These are phyloP conservation scores for Hibiscus mutabilis DNA, from an alignment of 345 rosid genomes.

Conservation along the genomic window DNA sequence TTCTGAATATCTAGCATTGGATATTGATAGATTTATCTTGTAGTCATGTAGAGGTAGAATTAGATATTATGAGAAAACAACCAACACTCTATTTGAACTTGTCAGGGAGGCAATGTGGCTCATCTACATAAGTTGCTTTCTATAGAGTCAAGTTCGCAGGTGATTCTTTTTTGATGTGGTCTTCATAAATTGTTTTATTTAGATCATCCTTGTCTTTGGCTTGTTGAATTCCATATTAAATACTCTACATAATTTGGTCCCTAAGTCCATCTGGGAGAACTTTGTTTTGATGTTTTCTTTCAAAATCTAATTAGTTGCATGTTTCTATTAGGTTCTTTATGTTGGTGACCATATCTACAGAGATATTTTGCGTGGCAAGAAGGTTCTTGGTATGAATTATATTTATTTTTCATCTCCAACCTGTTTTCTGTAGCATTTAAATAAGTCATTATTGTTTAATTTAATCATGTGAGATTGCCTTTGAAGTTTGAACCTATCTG, in stretches of 20 bases:
- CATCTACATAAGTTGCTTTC: constrained; percentile 96
- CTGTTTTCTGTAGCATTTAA: not conserved
- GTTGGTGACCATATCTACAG: constrained; percentile 99
- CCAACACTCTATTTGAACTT: constrained; percentile 5
- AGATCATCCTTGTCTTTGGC: not conserved
- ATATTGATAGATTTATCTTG: not conserved
- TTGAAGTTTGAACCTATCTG: not conserved
- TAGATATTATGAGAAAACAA: not conserved
- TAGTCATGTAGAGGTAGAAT: not conserved
- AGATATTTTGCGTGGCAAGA: constrained; percentile 95
- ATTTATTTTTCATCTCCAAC: not conserved
- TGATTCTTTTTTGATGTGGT: constrained; percentile 4
- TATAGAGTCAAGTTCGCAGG: constrained; percentile 95
- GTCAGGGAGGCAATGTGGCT: constrained; percentile 85
- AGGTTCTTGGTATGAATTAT: constrained; percentile 66
- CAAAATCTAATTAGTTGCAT: constrained; percentile 5
- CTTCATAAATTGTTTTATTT: constrained; percentile 7
- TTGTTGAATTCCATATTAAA: not conserved
- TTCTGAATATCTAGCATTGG: not conserved
- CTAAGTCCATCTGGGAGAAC: not conserved
- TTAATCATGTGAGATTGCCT: not conserved
- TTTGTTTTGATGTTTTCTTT: not conserved
- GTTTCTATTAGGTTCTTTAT: constrained; percentile 66
- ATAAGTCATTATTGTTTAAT: not conserved
- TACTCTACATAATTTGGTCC: not conserved